phyloP scores from a whole-genome alignment of 495 filamentous ascomycete species.

The Chaetomium tenue region DNA sequence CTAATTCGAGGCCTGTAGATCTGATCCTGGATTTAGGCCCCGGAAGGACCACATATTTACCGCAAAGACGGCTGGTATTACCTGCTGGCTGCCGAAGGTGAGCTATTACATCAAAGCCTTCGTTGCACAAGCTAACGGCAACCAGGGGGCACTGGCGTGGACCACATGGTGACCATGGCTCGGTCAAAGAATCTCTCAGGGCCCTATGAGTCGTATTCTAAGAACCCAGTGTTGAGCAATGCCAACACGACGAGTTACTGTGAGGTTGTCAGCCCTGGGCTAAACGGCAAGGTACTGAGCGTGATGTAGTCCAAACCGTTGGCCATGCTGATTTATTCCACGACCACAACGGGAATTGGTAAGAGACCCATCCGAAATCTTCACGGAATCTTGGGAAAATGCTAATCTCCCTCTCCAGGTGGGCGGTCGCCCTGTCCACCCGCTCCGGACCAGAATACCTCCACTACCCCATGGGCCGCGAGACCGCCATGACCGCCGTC shows the following conservation, averaged over 20 bases:
- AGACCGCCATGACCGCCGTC: conserved; percentile 56
- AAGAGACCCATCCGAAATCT: conserved; percentile 2
- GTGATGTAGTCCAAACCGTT: conserved; percentile 47
- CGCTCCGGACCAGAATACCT: conserved; percentile 47
- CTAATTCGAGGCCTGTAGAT: conserved; percentile 18
- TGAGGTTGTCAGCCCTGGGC: conserved; percentile 18
- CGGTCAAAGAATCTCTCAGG: conserved; percentile 50
- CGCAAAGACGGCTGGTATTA: conserved; percentile 63
- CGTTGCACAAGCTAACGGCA: background rate
- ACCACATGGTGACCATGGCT: conserved; percentile 55
- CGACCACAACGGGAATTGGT: conserved; percentile 55
- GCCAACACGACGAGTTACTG: conserved; percentile 50
- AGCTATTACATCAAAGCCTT: background rate
- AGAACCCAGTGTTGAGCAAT: conserved; percentile 57
- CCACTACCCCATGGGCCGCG: conserved; percentile 61
- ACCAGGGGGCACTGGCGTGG: conserved; percentile 54
- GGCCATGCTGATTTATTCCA: conserved; percentile 54
- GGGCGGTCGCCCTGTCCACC: conserved; percentile 47
- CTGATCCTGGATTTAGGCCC: conserved; percentile 34
- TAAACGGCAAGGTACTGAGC: background rate
- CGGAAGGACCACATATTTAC: conserved; percentile 67
- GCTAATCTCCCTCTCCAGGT: conserved; percentile 27
- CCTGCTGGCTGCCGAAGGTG: conserved; percentile 62
- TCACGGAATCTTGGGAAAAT: background rate
- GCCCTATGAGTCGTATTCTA: conserved; percentile 53